Conservation (phyloP, 495 filamentous ascomycete species). For the Durotheca rogersii region DNA sequence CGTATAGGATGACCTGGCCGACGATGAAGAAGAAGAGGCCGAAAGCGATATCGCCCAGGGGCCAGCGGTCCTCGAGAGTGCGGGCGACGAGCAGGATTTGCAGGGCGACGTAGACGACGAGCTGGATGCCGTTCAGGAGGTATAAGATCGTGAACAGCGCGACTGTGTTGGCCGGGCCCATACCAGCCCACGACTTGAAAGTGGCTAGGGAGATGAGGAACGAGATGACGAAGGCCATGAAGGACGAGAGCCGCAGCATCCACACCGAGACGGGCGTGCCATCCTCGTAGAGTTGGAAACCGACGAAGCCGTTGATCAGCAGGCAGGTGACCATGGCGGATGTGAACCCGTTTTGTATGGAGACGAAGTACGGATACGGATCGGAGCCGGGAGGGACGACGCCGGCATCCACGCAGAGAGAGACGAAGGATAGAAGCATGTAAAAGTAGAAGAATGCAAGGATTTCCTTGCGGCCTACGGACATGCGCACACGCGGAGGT, state of each 20-base stretch:
- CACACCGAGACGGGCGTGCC: conserved; percentile 94
- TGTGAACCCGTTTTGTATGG: conserved; percentile 84
- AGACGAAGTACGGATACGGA: conserved; percentile 87
- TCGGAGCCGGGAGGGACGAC: conserved; percentile 80
- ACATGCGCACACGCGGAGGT: conserved; percentile 22
- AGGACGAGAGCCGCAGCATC: conserved; percentile 77
- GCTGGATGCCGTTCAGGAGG: conserved; percentile 80
- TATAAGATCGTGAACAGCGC: conserved; percentile 93
- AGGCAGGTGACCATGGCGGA: conserved; percentile 87
- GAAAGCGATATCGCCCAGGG: conserved; percentile 88
- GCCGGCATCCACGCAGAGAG: conserved; percentile 88
- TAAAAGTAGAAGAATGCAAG: conserved; percentile 97
- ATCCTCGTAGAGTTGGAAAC: conserved; percentile 98
- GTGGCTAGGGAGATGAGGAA: conserved; percentile 86
- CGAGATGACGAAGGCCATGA: conserved; percentile 81
- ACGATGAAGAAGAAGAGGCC: conserved; percentile 88
- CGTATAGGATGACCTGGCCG: conserved; percentile 92
- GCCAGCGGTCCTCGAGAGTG: conserved; percentile 94
- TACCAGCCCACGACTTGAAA: conserved; percentile 87
- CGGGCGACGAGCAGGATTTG: conserved; percentile 85
- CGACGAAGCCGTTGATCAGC: conserved; percentile 96
- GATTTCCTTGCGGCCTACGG: conserved; percentile 93
- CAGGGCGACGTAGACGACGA: conserved; percentile 83
- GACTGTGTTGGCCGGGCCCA: conserved; percentile 79
- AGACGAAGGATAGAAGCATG: conserved; percentile 83